phyloP scores from a whole-genome alignment of 371 early-diverging fungal species.

The Choanephora cucurbitarum region DNA sequence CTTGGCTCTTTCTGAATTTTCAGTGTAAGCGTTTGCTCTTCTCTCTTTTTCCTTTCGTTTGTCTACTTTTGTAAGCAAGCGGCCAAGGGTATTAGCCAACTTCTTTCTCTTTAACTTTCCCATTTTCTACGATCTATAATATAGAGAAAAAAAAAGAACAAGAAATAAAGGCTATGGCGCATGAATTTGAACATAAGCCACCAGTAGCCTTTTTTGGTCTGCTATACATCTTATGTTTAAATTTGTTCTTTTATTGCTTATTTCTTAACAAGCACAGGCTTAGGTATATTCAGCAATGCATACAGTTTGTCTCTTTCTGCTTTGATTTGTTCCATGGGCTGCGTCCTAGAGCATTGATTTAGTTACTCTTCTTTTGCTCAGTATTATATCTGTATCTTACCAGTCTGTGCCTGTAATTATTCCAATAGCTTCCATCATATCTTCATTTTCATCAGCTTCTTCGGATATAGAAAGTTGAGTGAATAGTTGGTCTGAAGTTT shows the following conservation, averaged over 20 bases:
- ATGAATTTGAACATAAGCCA: background rate
- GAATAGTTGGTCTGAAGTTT: constrained; percentile 55
- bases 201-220: background rate
- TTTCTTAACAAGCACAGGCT: constrained; percentile 23
- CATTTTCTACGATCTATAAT: constrained; percentile 8
- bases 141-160: background rate
- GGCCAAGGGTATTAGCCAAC: constrained; percentile 16
- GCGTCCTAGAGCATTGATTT: constrained; percentile 22
- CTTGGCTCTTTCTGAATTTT: constrained; percentile 24
- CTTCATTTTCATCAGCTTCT: constrained; percentile 33
- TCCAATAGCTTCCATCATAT: constrained; percentile 42
- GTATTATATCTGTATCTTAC: constrained; percentile 20
- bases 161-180: constrained; percentile 1
- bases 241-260: too few species aligned
- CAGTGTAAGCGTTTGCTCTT: constrained; percentile 12
- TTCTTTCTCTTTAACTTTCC: constrained; percentile 27
- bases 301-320: constrained; percentile 37
- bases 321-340: constrained; percentile 28
- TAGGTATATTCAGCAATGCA: constrained; percentile 37
- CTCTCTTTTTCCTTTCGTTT: constrained; percentile 11
- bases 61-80: constrained; percentile 18
- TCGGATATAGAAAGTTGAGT: constrained; percentile 43
- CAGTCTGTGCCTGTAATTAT: constrained; percentile 51
- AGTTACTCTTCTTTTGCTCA: background rate
- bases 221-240: background rate